phyloP scores from a whole-genome alignment of 495 filamentous ascomycete genomes.

The Aspergillus bridgeri region DNA sequence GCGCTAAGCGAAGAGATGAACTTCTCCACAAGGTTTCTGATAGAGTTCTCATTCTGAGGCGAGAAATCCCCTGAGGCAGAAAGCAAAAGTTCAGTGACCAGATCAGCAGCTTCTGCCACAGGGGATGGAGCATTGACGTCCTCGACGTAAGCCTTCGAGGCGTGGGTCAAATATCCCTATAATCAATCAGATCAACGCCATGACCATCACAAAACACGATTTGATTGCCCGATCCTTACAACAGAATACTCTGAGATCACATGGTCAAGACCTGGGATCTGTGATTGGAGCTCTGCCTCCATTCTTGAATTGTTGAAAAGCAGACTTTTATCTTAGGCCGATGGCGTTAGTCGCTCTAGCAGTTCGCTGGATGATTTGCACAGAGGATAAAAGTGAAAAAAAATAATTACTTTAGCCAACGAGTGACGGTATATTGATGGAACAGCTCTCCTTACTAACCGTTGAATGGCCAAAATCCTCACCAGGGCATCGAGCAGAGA shows the following conservation, averaged over 20 bases:
- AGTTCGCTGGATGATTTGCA: neutral
- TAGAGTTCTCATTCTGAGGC: conserved; percentile 65
- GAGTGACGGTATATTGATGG: no score
- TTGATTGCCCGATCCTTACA: conserved; percentile 28
- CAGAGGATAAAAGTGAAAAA: neutral
- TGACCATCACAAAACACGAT: conserved; percentile 6
- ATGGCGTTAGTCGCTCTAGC: no score
- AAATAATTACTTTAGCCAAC: neutral
- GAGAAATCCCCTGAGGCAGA: conserved; percentile 84
- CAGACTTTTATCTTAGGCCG: no score
- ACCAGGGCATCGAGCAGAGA: neutral
- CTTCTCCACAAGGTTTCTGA: conserved; percentile 82
- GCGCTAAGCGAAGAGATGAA: conserved; percentile 80
- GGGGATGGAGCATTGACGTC: conserved; percentile 68
- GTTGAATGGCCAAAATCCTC: neutral
- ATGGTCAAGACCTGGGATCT: conserved; percentile 85
- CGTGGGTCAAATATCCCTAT: conserved; percentile 86
- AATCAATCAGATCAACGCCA: conserved; percentile 13
- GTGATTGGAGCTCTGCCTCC: conserved; percentile 86
- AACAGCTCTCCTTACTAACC: neutral
- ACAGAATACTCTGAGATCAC: conserved; percentile 90
- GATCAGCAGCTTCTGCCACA: conserved; percentile 76
- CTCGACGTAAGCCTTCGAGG: conserved; percentile 74
- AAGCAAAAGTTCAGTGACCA: conserved; percentile 79
- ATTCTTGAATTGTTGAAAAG: conserved; percentile 45